Base-by-base conservation (phyloP, 2,329 filamentous ascomycete genomes). In the Botrytis squamosa region DNA sequence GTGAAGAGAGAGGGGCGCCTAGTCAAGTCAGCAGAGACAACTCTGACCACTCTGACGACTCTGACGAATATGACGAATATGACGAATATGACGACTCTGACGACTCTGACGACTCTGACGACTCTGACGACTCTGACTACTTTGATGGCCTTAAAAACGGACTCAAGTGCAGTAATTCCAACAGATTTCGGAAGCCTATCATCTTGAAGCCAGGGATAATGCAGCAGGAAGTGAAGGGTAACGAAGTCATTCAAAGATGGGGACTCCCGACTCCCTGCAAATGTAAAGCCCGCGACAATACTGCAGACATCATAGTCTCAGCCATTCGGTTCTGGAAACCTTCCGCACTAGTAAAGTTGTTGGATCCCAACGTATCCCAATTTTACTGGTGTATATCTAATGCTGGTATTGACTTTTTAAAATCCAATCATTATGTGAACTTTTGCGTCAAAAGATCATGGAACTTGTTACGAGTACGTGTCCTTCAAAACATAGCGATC, bases 201-300 rank as follows among this genome's bases (percentile, higher is more conserved):
- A 18, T 55, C 49, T n/a, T 55, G 49, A 16, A n/a, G 49, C 49
- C 49, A 55, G 25, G 6, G 2, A 55, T 55, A 55, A n/a, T n/a
- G 2, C 5, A 16, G 1, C 12, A n/a, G 12, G 7, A 0, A 7
- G 5, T 16, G 25, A 7, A 55, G 25, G 49, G 49, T 0, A 55
- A 55, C 2, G 12, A n/a, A 55, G 25, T 55, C 12, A 55, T 6
- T 55, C 49, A 55, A 12, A 25, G 5, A 55, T 55, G 49, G 49
- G 49, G 49, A 55, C 49, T 55, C 12, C 25, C 25, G 5, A n/a
- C 5, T 55, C 49, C 49, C 49, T 55, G 49, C 1, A 5, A 55
- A 55, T 55, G 25, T 55, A 3, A n/a, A n/a, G 25, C 25, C 49
- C 25, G 49, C 49, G 25, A 16, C 25, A 55, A 55, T 14, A 16